Evolutionary conservation across 345 rosid species (phyloP).

Genomic region (Melastoma malabathricum): DNA sequence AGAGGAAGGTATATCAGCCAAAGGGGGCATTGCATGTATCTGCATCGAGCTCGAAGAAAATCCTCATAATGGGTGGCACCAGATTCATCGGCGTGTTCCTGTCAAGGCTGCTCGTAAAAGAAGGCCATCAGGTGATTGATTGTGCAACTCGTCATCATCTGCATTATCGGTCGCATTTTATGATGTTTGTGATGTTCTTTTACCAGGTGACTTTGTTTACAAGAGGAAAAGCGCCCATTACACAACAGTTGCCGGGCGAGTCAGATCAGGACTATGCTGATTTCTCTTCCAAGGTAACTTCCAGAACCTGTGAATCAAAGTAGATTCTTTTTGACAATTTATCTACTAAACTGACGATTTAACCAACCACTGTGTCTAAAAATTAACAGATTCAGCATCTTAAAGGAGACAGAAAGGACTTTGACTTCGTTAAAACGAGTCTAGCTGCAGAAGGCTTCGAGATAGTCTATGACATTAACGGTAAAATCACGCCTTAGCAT

Average conservation of each 20-base stretch:
- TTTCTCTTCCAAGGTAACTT: constrained; percentile 72
- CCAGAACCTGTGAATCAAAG: too few relatives aligned
- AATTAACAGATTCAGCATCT: constrained; percentile 61
- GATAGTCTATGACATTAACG: constrained; percentile 91
- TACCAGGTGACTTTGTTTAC: constrained; percentile 88
- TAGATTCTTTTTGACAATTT: background rate
- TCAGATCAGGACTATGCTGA: constrained; percentile 72
- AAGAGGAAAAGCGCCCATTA: constrained; percentile 80
- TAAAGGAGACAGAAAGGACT: constrained; percentile 95
- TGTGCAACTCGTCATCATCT: background rate
- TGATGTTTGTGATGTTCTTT: constrained; percentile 3
- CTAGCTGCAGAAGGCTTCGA: constrained; percentile 88
- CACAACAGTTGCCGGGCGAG: constrained; percentile 83
- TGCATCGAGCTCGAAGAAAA: constrained; percentile 74
- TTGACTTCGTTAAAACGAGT: constrained; percentile 88
- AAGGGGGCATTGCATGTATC: constrained; percentile 54
- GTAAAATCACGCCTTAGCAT: too few relatives aligned
- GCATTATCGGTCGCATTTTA: background rate
- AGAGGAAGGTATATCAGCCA: constrained; percentile 48
- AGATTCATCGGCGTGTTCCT: constrained; percentile 79
- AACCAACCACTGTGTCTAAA: too few relatives aligned
- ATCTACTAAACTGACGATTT: background rate
- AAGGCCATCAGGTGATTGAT: constrained; percentile 65
- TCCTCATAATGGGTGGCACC: constrained; percentile 96
- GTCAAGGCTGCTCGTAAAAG: constrained; percentile 85